Evolutionary conservation across 495 filamentous ascomycete species (phyloP), one percentile per base, ranked within the genome.

Genomic region (Aspergillus haitiensis): DNA sequence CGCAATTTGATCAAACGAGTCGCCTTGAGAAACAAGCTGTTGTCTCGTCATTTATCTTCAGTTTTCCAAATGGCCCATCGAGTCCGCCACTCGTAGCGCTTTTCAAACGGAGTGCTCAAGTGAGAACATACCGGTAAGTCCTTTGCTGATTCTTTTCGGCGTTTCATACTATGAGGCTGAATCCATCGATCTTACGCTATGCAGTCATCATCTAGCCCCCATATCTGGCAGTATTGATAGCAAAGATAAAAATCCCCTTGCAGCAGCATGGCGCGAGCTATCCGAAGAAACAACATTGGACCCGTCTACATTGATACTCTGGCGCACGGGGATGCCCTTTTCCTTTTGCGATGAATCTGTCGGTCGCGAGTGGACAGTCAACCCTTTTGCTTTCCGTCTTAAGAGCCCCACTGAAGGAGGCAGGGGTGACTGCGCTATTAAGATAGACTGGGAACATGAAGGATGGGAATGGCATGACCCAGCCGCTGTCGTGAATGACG

Each of bases 391-490:
- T 1, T 90, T 84, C 60, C 72, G 72, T 7, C 73, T 88, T 10
- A 81, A 79, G 42, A 59, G 66, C 1, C 18, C 54, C 13, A 37
- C 60, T 2, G 67, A 72, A 34, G 13, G 55, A 36, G 64, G 56
- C 9, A 51, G 52, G 6, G 68, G 74, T 8, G 74, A 77, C 34
- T 68, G 68, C 0, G 70, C 67, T 6, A 85, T 88, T 52, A 65
- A 64, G 10, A 78, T 81, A 33, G 81, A 88, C 69, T 87, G 85
- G 84, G 87, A 90, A 64, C 84, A 88, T 61, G 78, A 82, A 0
- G 68, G 66, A 0, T 85, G 77, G 72, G 66, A 70, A 18, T 89
- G 85, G 82, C 78, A 84, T 60, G 72, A 82, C 39, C 84, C 85
- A 0, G 46, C 70, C 2, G 50, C 69, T 1, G 71, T 85, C 21